Evolutionary conservation across 805 yeast genomes (phyloP), one percentile per base, ranked within the genome.

Genomic region (Barnettozyma populi): DNA sequence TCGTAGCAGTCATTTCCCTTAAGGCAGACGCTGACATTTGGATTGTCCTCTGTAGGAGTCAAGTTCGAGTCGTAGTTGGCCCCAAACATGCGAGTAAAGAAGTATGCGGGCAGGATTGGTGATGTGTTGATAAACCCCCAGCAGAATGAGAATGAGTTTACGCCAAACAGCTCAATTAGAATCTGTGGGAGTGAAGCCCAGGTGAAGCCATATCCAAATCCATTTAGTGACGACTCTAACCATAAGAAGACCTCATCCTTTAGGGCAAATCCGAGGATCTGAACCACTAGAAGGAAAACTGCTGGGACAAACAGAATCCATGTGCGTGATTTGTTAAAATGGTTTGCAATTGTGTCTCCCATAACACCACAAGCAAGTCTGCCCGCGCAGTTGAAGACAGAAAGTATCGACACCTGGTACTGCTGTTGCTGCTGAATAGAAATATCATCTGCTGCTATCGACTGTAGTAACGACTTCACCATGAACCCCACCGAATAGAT

Each of bases 141-240:
- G 57, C 84, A 84, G 53, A 76, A 79, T 7, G 86, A 76, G 56
- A 85, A 84, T 45, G 76, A 71, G 16, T 69, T 69, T 69, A 86
- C 76, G 2, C 94, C 94, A 66, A 84, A 86, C 9, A 74, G 64
- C 53, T 86, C 92, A 16, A 88, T 77, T n/a, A 84, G 74, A 19
- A 86, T 77, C n/a, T 86, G 79, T 5, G 95, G 94, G 64, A 78
- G 75, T 8, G 84, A 72, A 43, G 90, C 85, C 66, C 84, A 84
- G 20, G 82, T 72, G 52, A 80, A 75, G 1, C 95, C 95, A 64
- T 86, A 86, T 36, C 82, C 84, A 34, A 82, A 68, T 0, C 95
- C 95, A 27, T 78, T 74, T 18, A 78, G 57, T n/a, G 75, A 60
- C 1, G 90, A 80, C 21, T 75, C 67, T 27, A 72, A 37, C 64